Evolutionary conservation across 202 grass and related monocot genomes (phyloP), one percentile per base, ranked within the genome.

Genomic region (Schoenoplectus triqueter): DNA sequence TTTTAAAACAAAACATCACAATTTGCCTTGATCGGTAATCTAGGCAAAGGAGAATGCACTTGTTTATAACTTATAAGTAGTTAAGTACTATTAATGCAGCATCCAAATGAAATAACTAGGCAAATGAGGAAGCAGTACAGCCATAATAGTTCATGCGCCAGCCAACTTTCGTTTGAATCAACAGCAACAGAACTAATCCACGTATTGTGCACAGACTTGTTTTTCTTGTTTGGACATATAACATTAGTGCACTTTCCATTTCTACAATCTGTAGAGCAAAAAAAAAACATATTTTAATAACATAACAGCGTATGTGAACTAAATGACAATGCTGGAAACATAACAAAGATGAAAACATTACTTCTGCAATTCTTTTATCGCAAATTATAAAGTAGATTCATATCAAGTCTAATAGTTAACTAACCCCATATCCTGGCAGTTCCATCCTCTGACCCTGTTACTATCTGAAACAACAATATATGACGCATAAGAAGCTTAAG

Each of bases 371-470:
- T 59, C 56, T 42, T 41, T 6, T 17, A 59, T 41, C 15, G 73
- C 15, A 40, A 77, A 40, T 20, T 56, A 57, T 21, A 7, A 41
- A 59, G 21, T 77, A 57, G 13, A 78, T 14, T 47, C 4, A 1
- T 78, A 59, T 78, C 2, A 9, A 75, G 77, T 51, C 46, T 73
- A 87, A 80, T 84, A 46, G 84, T 67, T 10, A 20, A 46, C 91
- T 88, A 75, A 95, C 95, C 93, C 95, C 95, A 98, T 65, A 98
- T 95, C 86, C 93, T 90, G 66, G 87, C 84, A 87, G 95, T 94
- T 85, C 91, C 95, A 88, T 98, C 95, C 82, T 98, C 95, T 91
- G 93, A 98, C 85, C 93, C 93, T 63, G 95, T 95, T 81, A 95
- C 89, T 40, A 94, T 84, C 95, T 98, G 88, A 86, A 89, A 93